These are phyloP conservation scores for Fraxinus americana DNA, from an alignment of 257 asterid species.

Conservation along the genomic window DNA sequence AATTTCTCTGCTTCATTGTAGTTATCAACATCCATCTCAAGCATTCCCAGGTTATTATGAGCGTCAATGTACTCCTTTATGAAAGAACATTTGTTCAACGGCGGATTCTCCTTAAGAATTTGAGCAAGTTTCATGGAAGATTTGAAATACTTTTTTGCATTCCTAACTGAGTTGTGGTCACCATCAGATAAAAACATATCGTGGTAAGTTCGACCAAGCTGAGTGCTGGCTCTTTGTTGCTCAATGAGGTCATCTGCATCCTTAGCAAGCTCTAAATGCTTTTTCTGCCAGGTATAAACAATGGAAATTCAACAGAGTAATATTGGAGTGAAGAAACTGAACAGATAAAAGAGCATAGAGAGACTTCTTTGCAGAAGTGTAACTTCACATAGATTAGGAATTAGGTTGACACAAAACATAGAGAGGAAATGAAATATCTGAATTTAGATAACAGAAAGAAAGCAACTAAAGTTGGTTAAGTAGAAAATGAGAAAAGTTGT, in stretches of 20 bases:
- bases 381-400: neutral
- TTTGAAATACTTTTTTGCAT: slow-evolving; percentile 75
- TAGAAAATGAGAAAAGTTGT: neutral
- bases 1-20: slow-evolving; percentile 63
- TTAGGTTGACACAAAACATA: neutral
- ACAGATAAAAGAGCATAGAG: neutral
- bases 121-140: slow-evolving; percentile 70
- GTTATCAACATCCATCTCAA: slow-evolving; percentile 86
- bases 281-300: slow-evolving; percentile 55
- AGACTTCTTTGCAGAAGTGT: neutral
- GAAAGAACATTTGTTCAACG: slow-evolving; percentile 39
- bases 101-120: slow-evolving; percentile 52
- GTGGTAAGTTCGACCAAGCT: slow-evolving; percentile 95
- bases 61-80: slow-evolving; percentile 88
- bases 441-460: neutral
- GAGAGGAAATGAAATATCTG: neutral
- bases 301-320: neutral
- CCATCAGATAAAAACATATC: slow-evolving; percentile 82
- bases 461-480: neutral
- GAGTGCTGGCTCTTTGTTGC: slow-evolving; percentile 96
- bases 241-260: slow-evolving; percentile 67
- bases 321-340: slow-evolving; percentile 10
- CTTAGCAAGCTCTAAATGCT: slow-evolving; percentile 81
- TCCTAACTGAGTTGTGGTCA: slow-evolving; percentile 68
- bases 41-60: slow-evolving; percentile 93